A percentile compares a stretch with the other conserved stretches of the same genome.
Evolutionary conservation across 2,329 filamentous ascomycete genomes (phyloP).

Genomic region (Xylaria sp.): DNA sequence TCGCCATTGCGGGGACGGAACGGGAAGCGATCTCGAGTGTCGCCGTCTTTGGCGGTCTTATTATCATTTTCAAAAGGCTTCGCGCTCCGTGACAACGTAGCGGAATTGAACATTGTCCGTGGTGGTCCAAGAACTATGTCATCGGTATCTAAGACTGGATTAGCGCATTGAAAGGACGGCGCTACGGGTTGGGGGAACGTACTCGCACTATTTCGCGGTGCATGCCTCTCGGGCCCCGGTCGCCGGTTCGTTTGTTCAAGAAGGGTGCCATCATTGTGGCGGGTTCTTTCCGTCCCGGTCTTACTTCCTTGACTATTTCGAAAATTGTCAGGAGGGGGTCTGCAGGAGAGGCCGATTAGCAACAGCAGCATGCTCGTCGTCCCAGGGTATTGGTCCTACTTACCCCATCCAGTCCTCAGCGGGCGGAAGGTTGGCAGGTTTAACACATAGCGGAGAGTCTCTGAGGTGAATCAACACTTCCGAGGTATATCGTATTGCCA

Average conservation of each 20-base stretch:
- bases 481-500: conserved; percentile 75
- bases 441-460: conserved; percentile 83
- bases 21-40: conserved; percentile 67
- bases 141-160: conserved; percentile 67
- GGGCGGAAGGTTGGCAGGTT: conserved; percentile 81
- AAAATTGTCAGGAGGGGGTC: conserved; percentile 57
- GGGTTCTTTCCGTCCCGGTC: conserved; percentile 55
- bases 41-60: conserved; percentile 62
- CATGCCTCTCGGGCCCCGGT: conserved; percentile 62
- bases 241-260: conserved; percentile 64
- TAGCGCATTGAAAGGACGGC: conserved; percentile 40
- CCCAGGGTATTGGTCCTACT: conserved; percentile 47
- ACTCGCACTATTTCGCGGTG: conserved; percentile 68
- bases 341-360: conserved; percentile 43
- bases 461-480: conserved; percentile 80
- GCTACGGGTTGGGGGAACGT: conserved; percentile 47
- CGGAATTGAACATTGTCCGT: conserved; percentile 82
- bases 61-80: conserved; percentile 65
- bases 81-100: conserved; percentile 64
- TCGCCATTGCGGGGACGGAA: conserved; percentile 65
- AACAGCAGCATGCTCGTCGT: conserved; percentile 10
- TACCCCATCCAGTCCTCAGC: conserved; percentile 98
- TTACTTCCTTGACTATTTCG: conserved; percentile 57
- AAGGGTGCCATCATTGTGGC: conserved; percentile 57
- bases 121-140: conserved; percentile 89